phyloP scores from a whole-genome alignment of 495 filamentous ascomycete species.

The Aspergillus funiculosus region DNA sequence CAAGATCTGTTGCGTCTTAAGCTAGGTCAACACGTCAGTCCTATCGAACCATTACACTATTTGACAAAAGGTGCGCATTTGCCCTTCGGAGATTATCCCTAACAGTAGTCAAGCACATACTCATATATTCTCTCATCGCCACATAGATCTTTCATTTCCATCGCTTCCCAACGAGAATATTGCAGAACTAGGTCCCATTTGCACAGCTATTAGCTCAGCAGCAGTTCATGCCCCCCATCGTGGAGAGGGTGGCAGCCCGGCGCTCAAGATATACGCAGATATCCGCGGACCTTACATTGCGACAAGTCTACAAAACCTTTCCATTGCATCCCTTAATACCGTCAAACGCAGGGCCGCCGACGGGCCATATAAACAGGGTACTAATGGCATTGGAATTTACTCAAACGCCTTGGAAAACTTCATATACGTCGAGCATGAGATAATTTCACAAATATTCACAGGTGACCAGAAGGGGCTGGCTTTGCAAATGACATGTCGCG shows the following conservation, averaged over 20 bases:
- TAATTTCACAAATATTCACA: conserved; percentile 75
- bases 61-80: conserved; percentile 70
- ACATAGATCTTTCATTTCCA: conserved; percentile 61
- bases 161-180: conserved; percentile 51
- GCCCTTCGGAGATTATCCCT: neutral
- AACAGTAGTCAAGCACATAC: neutral
- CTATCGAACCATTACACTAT: conserved; percentile 85
- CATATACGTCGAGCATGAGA: conserved; percentile 82
- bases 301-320: conserved; percentile 73
- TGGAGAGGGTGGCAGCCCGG: conserved; percentile 49
- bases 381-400: conserved; percentile 88
- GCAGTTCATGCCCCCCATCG: conserved; percentile 42
- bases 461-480: conserved; percentile 76
- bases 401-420: conserved; percentile 80
- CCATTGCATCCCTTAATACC: conserved; percentile 81
- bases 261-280: conserved; percentile 76
- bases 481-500: conserved; percentile 68
- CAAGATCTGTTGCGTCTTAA: conserved; percentile 75
- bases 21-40: conserved; percentile 63
- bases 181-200: conserved; percentile 53
- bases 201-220: conserved; percentile 51
- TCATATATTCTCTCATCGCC: neutral
- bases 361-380: conserved; percentile 81
- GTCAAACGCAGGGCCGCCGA: conserved; percentile 73
- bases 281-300: conserved; percentile 79